These are phyloP conservation scores for Andrographis paniculata DNA, from an alignment of 305 asterid species.

Conservation along the genomic window DNA sequence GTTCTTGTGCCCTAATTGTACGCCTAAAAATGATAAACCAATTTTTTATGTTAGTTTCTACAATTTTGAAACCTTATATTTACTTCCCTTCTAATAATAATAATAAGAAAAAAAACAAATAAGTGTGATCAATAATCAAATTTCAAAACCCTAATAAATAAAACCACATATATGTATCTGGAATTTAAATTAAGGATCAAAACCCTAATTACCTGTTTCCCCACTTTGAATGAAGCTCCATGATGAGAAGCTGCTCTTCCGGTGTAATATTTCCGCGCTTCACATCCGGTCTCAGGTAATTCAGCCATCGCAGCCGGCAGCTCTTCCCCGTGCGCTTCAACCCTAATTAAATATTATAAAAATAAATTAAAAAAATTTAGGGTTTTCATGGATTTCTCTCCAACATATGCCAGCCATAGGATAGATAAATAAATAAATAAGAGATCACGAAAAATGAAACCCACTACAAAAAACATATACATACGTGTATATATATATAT, in stretches of 20 bases:
- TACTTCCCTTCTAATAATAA: no score
- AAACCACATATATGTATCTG: constrained; percentile 2
- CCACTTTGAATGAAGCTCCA: constrained; percentile 96
- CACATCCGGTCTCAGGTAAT: constrained; percentile 91
- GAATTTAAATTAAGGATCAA: neutral
- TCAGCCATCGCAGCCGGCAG: constrained; percentile 90
- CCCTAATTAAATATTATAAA: constrained; percentile 25
- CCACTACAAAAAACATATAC: no score
- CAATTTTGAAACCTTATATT: no score
- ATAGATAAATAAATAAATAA: neutral
- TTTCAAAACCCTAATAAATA: constrained; percentile 13
- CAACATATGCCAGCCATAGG: no score
- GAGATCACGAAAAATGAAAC: neutral
- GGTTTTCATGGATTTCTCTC: neutral
- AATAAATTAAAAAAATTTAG: neutral
- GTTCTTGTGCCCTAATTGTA: no score
- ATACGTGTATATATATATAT: no score
- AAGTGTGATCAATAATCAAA: no score
- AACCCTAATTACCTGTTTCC: constrained; percentile 73
- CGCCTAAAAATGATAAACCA: no score
- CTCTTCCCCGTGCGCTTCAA: constrained; percentile 93
- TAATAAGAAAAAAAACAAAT: no score
- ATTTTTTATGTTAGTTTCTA: no score
- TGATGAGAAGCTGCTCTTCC: constrained; percentile 79
- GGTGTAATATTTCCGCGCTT: constrained; percentile 85